Base-by-base conservation (phyloP, 345 rosid genomes). In the Trapa incisa region DNA sequence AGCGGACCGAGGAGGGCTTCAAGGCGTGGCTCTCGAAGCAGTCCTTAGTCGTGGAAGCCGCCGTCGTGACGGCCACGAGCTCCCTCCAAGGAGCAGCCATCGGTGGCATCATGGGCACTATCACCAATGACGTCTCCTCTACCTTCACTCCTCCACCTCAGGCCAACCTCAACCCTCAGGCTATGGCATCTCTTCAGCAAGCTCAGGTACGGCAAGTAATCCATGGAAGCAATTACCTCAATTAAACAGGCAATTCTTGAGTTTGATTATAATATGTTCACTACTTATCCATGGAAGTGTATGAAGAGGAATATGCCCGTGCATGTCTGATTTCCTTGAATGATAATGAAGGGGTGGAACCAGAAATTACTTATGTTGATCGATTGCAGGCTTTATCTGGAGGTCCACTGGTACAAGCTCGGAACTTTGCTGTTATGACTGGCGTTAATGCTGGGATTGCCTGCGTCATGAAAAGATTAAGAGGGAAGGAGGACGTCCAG, bases 401-500 rank as follows among this genome's bases (percentile, higher is more conserved):
- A 65, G 96, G 98, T 39, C 98, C 96, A 2, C 80, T 86, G 78
- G 74, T 84, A 33, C 98, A 93, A 88, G 98, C 98, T 76, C 93
- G 98, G 54, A 93, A 93, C 68, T 89, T 93, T 67, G 98, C 98
- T 8, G 89, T 89, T 6, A 86, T 93, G 78, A 88, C 98, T 0
- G 92, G 98, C 74, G 94, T 87, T 29, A 93, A 89, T 83, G 91
- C 98, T 2, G 98, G 98, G 47, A 84, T 93, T 32, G 77, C 97
- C 45, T 83, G 84, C 66, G 79, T 89, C 17, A 85, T 93, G 97
- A 89, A 79, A 75, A 84, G 98, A 73, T 69, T 93, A 76, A 80
- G 97, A 85, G 98, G 98, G 74, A 93, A 90, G 64, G 96, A 90
- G 73, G 98, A 93, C 82, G 84, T 93, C 14, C 89, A 90, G 67